These are phyloP conservation scores for Gossypium ekmanianum DNA, from an alignment of 345 rosid genomes.

Conservation along the genomic window DNA sequence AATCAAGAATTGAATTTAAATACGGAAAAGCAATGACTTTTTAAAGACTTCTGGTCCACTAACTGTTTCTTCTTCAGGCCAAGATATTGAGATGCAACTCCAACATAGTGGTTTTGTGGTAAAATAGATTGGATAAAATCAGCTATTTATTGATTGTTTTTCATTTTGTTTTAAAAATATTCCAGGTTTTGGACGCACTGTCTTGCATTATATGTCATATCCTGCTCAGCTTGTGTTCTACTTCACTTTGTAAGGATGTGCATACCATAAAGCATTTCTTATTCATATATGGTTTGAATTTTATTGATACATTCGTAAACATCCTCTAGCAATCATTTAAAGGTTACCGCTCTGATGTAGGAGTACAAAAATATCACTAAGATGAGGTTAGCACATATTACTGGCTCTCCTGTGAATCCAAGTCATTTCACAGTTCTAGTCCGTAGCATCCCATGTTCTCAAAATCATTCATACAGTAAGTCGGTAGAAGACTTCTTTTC, in stretches of 20 bases:
- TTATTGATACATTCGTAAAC: background rate
- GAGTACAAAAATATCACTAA: slow-evolving; percentile 69
- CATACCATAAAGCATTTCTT: slow-evolving; percentile 18
- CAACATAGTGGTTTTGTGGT: slow-evolving; percentile 1
- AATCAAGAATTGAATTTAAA: background rate
- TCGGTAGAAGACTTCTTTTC: slow-evolving; percentile 59
- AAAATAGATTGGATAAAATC: background rate
- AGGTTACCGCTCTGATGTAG: slow-evolving; percentile 19
- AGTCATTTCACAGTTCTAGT: slow-evolving; percentile 85
- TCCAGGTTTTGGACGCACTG: slow-evolving; percentile 94
- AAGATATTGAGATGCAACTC: background rate
- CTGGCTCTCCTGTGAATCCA: slow-evolving; percentile 49
- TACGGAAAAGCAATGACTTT: background rate
- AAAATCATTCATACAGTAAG: slow-evolving; percentile 60
- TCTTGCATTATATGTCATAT: slow-evolving; percentile 68
- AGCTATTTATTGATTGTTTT: slow-evolving; percentile 9
- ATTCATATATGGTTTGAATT: background rate
- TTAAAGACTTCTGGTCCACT: background rate
- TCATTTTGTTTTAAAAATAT: slow-evolving; percentile 15
- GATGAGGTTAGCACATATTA: slow-evolving; percentile 66
- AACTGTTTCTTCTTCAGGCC: background rate
- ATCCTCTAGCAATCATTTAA: slow-evolving; percentile 11
- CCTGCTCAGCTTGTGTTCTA: slow-evolving; percentile 69
- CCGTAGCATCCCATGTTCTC: slow-evolving; percentile 72
- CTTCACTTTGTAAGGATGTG: slow-evolving; percentile 76